Base-by-base conservation (phyloP, 2,329 filamentous ascomycete species). In the Aspergillus nomiae region DNA sequence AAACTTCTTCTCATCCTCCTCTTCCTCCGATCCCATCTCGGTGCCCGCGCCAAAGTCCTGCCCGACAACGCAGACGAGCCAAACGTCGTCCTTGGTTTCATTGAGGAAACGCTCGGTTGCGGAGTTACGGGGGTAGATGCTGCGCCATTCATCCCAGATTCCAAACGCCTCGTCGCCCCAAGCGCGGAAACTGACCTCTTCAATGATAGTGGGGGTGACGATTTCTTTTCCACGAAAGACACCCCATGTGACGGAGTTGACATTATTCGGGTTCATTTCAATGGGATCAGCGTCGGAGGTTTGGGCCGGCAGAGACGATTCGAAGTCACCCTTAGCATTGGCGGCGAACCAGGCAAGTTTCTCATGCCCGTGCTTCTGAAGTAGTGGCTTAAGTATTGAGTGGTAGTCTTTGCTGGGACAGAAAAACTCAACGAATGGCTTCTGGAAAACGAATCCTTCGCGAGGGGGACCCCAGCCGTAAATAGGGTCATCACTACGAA, bases 401-500 rank as follows among this genome's bases (percentile, higher is more conserved):
- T 81, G 77, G 89, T 93, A 98, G 75, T 94, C 91, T 0, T 85
- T 77, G 0, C 84, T 80, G 0, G 94, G 89, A 62, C 96, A 81
- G 83, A 99, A 99, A 80, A 98, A 92, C 77, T 99, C 95, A 58
- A 99, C 93, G 77, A 99, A 99, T 0, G 94, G 91, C 80, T 98
- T 99, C 74, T 99, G 95, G 82, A 97, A 99, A 55, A 98, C 93
- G 76, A 96, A 98, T 21, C 95, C 95, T 71, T 82, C 80, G 36
- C 94, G 89, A 56, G 86, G 87, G 0, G 95, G 95, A 1, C 95
- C 95, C 95, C 95, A 99, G 66, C 95, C 95, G 71, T 96, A 97
- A 24, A 92, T 87, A 4, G 85, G 80, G 75, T 99, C 88, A 55
- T 85, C 87, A 32, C 91, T 96, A 41, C 86, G 86, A 24, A 94